Base-by-base conservation (phyloP, 176 grass and related monocot species). In the Leersia perrieri region DNA sequence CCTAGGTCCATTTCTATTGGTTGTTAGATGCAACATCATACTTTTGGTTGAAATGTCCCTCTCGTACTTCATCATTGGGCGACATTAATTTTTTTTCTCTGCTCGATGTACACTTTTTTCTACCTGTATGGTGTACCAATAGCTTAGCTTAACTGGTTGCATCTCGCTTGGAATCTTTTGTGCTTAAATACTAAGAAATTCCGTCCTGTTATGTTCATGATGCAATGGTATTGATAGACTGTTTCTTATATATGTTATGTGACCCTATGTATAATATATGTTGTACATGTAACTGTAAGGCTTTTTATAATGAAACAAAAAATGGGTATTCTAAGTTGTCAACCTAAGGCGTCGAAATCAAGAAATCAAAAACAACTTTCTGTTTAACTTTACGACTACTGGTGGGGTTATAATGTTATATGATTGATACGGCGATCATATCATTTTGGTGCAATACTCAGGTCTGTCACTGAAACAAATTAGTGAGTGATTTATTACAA, bases 111-210 rank as follows among this genome's bases (percentile, higher is more conserved):
- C 83, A 67, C 76, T 82, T 66, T 83, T 58, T 73, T 70, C 63
- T 87, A 72, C 69, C 61, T 88, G 66, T 88, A 82, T 88, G 73
- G 74, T 91, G 83, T 76, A 75, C 78, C 88, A 22, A 79, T 51
- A 66, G 65, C 41, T 42, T 51, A 66, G 58, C 41, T 63, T 79
- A 88, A 74, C 63, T 71, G 45, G 23, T 72, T 45, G 63, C 62
- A 15, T 47, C 69, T 70, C 66, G 31, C 16, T 16, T 25, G 51
- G 81, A 84, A 75, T 75, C 68, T 70, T 57, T 57, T 80, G 12
- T 35, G 22, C 41, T 40, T 74, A 66, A 62, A 42, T 38, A 58
- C 66, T 70, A 12, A 7, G 20, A 72, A 41, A 40, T 68, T 28
- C 1, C 42, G 44, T 5, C 47, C 20, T 82, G 35, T 20, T 68